Percentiles rank a stretch among this genome's conserved stretches.
phyloP scores from a whole-genome alignment of 2,329 filamentous ascomycete species.

The Colletotrichum ledebouriae region DNA sequence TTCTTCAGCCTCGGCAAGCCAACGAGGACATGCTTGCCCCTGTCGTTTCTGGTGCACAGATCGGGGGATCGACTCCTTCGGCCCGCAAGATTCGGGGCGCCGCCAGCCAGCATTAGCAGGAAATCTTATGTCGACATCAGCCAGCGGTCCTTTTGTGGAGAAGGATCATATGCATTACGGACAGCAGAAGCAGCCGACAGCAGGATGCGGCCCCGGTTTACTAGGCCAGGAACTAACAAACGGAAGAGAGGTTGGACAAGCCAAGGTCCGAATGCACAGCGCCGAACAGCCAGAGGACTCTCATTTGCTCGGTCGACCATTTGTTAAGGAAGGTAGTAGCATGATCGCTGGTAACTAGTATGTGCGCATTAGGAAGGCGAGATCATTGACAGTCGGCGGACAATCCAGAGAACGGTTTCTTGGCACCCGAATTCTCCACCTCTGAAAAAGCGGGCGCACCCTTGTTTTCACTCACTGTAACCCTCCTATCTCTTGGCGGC shows the following conservation, averaged over 20 bases:
- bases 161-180: not conserved
- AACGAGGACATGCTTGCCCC: conserved; percentile 13
- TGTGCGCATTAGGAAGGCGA: conserved; percentile 35
- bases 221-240: not conserved
- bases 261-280: not conserved
- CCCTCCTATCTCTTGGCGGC: conserved; percentile 33
- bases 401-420: conserved; percentile 4
- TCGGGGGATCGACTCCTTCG: conserved; percentile 8
- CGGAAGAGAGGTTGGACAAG: too few relatives aligned
- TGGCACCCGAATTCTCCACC: conserved; percentile 33
- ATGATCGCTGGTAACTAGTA: not conserved
- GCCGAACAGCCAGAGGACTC: not conserved
- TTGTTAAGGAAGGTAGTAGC: conserved; percentile 39
- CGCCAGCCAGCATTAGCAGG: not conserved
- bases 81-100: conserved; percentile 4
- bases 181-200: not conserved
- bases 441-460: conserved; percentile 17
- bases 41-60: not conserved
- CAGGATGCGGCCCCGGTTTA: not conserved
- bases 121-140: not conserved
- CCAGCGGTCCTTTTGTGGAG: not conserved
- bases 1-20: conserved; percentile 27
- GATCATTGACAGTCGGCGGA: not conserved
- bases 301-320: conserved; percentile 21
- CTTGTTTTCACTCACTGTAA: conserved; percentile 16